These are phyloP conservation scores for Termitomyces heimii DNA, from an alignment of 768 basidiomycete species.

Conservation along the genomic window DNA sequence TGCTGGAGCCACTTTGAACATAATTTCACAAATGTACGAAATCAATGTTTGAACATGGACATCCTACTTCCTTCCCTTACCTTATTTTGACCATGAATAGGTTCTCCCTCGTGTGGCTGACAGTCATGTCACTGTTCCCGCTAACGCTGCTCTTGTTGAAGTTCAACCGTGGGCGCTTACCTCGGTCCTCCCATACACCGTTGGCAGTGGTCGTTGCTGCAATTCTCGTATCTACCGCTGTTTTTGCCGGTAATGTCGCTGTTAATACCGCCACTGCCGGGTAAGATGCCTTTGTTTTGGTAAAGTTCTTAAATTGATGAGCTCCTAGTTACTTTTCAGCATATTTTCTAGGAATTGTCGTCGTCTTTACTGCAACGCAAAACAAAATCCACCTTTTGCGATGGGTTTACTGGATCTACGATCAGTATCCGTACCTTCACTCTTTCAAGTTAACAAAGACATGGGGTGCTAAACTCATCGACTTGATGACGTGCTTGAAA, in stretches of 20 bases:
- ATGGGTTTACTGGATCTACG: slow-evolving; percentile 56
- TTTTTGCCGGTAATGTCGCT: slow-evolving; percentile 57
- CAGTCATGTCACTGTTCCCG: slow-evolving; percentile 61
- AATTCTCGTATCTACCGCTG: slow-evolving; percentile 30
- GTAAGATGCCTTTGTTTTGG: slow-evolving; percentile 25
- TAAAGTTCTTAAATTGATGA: neutral
- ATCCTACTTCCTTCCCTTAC: neutral
- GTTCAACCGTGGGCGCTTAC: slow-evolving; percentile 59
- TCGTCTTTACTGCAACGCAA: slow-evolving; percentile 42
- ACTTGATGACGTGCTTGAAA: slow-evolving; percentile 38
- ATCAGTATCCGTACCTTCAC: slow-evolving; percentile 50
- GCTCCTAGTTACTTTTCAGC: slow-evolving; percentile 50
- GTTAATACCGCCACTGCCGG: slow-evolving; percentile 50
- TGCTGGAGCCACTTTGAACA: slow-evolving; percentile 41
- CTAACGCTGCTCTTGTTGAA: slow-evolving; percentile 53
- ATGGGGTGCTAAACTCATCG: slow-evolving; percentile 39
- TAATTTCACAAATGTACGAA: slow-evolving; percentile 54
- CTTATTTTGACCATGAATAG: slow-evolving; percentile 19
- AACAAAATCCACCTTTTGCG: slow-evolving; percentile 50
- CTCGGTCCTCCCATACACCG: slow-evolving; percentile 32
- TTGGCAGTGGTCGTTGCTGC: slow-evolving; percentile 36
- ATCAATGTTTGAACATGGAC: slow-evolving; percentile 5
- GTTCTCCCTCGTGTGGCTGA: slow-evolving; percentile 65
- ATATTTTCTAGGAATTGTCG: slow-evolving; percentile 48
- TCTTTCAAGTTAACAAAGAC: slow-evolving; percentile 25